Evolutionary conservation across 495 filamentous ascomycete species (phyloP).

Genomic region (Xylaria curta): DNA sequence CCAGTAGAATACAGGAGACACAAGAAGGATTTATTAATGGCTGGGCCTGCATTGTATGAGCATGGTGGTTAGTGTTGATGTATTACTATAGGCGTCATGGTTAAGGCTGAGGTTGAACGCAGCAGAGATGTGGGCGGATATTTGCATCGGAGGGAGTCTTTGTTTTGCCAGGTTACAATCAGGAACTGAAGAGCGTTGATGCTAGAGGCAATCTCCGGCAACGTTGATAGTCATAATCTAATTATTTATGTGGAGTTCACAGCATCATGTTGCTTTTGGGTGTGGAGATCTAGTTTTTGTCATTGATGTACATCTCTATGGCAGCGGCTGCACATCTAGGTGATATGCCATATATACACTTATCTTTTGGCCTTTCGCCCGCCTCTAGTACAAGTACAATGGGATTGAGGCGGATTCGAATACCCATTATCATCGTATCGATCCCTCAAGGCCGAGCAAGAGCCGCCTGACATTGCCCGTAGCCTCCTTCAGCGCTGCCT

Average conservation of each 20-base stretch:
- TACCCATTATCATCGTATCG: background rate
- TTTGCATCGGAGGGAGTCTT: conserved; percentile 17
- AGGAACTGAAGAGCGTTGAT: background rate
- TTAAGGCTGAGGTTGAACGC: background rate
- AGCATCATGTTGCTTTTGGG: background rate
- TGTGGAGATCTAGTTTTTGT: background rate
- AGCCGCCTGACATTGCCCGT: conserved; percentile 25
- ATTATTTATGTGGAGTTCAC: background rate
- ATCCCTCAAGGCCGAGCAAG: conserved; percentile 27
- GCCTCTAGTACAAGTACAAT: conserved; percentile 2
- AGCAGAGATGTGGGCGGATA: background rate
- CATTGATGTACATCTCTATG: background rate
- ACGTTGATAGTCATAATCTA: background rate
- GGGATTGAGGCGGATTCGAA: background rate
- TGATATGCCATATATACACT: background rate
- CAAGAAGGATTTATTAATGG: background rate
- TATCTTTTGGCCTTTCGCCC: background rate
- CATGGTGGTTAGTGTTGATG: background rate
- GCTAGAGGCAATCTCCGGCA: background rate
- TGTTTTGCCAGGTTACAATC: conserved; percentile 3
- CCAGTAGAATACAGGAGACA: background rate
- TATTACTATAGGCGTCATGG: conserved; percentile 9
- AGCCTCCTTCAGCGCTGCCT: conserved; percentile 21
- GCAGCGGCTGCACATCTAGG: background rate
- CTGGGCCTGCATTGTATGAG: background rate